Evolutionary conservation across 2,329 filamentous ascomycete genomes (phyloP).

Genomic region (Pseudogymnoascus sp.): DNA sequence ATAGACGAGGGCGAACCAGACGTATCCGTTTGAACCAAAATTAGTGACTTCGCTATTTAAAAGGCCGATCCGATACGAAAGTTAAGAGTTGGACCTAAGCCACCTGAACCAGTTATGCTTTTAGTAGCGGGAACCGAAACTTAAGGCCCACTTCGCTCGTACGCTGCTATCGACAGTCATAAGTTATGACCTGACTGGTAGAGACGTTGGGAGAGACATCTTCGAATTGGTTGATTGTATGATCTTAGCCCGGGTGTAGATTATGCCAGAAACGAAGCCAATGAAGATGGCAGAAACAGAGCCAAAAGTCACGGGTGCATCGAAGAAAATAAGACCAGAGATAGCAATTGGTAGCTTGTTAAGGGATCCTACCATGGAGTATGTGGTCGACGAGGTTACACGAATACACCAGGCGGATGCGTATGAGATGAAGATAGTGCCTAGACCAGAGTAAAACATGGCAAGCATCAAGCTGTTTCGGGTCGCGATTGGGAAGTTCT

Average conservation of each 20-base stretch:
- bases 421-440: conserved; percentile 94
- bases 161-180: no score
- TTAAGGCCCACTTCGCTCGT: no score
- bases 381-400: conserved; percentile 88
- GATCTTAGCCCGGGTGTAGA: conserved; percentile 79
- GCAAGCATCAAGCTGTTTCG: conserved; percentile 71
- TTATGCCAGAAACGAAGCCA: conserved; percentile 79
- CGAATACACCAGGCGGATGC: conserved; percentile 95
- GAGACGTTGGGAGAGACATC: conserved; percentile 59
- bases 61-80: no score
- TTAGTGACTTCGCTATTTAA: no score
- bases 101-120: no score
- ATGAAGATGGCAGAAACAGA: conserved; percentile 80
- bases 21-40: no score
- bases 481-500: conserved; percentile 72
- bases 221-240: conserved; percentile 64
- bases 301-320: conserved; percentile 79
- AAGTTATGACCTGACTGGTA: conserved; percentile 60
- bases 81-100: no score
- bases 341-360: conserved; percentile 93
- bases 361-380: conserved; percentile 93
- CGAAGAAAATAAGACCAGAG: conserved; percentile 84
- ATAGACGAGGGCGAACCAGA: no score
- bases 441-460: conserved; percentile 86
- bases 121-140: no score